These are phyloP conservation scores for Pholiota adiposa DNA, from an alignment of 1,284 basidiomycete species.

Conservation along the genomic window DNA sequence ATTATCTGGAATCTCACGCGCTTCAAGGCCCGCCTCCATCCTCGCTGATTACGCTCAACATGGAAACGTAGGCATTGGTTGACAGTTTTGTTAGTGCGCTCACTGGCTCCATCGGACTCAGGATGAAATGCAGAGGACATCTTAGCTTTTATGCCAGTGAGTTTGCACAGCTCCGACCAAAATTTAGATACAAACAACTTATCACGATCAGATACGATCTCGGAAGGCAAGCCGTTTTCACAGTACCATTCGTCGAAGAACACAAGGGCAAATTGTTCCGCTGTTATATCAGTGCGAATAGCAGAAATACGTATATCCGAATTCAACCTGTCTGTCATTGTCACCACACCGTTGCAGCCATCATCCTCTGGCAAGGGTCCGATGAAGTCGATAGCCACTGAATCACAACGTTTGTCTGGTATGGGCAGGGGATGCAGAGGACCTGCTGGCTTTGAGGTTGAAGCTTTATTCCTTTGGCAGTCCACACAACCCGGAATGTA, in stretches of 20 bases:
- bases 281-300: neutral
- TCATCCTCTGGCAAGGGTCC: neutral
- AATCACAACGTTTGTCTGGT: neutral
- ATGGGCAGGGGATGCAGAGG: constrained; percentile 33
- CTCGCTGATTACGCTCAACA: constrained; percentile 27
- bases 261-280: neutral
- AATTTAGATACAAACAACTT: constrained; percentile 32
- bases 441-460: constrained; percentile 14
- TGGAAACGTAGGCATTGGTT: constrained; percentile 36
- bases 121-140: constrained; percentile 27
- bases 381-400: neutral
- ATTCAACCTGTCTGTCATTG: neutral
- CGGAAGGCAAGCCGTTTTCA: constrained; percentile 32
- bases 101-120: constrained; percentile 32
- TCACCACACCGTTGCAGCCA: neutral
- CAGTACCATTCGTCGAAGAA: constrained; percentile 40
- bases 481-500: constrained; percentile 37
- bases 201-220: constrained; percentile 33
- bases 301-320: neutral
- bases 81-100: constrained; percentile 38
- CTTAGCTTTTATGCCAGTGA: constrained; percentile 10
- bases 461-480: constrained; percentile 35
- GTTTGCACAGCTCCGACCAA: constrained; percentile 13
- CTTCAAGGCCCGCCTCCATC: constrained; percentile 19
- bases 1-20: constrained; percentile 20